Percentiles rank a stretch among this genome's conserved stretches.
These are phyloP conservation scores for Aspergillus texensis DNA, from an alignment of 2,329 filamentous ascomycete genomes.

Conservation along the genomic window DNA sequence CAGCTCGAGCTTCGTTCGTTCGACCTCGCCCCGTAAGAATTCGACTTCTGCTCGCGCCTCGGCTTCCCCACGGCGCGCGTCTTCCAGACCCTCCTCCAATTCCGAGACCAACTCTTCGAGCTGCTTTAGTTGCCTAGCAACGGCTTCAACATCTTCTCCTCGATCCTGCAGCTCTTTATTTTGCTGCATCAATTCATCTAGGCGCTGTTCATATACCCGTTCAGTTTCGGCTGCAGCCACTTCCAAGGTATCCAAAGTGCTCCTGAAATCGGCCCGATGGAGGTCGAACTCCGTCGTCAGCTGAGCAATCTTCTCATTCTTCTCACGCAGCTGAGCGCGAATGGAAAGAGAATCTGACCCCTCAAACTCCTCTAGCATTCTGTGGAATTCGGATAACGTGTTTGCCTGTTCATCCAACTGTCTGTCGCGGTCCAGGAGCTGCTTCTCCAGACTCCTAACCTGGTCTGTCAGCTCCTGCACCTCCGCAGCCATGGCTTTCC, in stretches of 20 bases:
- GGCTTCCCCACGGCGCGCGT: constrained; percentile 89
- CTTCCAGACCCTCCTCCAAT: constrained; percentile 93
- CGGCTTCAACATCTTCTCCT: constrained; percentile 85
- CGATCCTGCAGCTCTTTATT: constrained; percentile 79
- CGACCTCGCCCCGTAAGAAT: constrained; percentile 91
- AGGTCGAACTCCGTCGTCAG: constrained; percentile 93
- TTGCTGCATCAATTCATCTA: constrained; percentile 70
- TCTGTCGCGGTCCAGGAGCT: constrained; percentile 81
- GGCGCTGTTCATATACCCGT: constrained; percentile 77
- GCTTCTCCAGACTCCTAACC: constrained; percentile 68
- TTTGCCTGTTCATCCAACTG: constrained; percentile 87
- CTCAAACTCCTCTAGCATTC: constrained; percentile 78
- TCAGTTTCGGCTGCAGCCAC: constrained; percentile 93
- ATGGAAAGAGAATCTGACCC: constrained; percentile 77
- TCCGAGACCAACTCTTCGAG: constrained; percentile 95
- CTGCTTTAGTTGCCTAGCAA: constrained; percentile 89
- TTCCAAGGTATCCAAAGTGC: constrained; percentile 94
- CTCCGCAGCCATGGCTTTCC: constrained; percentile 30
- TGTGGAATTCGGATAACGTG: constrained; percentile 86
- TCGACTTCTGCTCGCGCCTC: constrained; percentile 96
- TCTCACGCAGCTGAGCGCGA: constrained; percentile 82
- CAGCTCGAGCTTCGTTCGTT: constrained; percentile 84
- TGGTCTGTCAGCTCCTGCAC: constrained; percentile 64
- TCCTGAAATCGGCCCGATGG: constrained; percentile 92
- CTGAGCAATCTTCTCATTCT: constrained; percentile 94